A percentile compares a stretch with the other conserved stretches of the same genome.
phyloP scores from a whole-genome alignment of 257 asterid species.

The Paulownia fortunei region DNA sequence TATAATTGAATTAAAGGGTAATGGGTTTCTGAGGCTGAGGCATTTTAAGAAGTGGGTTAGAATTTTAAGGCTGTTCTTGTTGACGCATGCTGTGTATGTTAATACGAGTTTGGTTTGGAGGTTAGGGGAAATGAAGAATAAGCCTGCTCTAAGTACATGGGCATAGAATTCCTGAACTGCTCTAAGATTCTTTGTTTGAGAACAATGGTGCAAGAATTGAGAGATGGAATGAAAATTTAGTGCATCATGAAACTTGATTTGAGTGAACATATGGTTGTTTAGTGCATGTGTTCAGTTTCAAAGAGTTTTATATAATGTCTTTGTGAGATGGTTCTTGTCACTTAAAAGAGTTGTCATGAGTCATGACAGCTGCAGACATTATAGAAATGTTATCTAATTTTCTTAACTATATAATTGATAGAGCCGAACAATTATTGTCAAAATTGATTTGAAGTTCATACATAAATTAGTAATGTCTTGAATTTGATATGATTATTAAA shows the following conservation, averaged over 20 bases:
- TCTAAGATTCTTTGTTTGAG: constrained; percentile 53
- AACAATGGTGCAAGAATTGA: constrained; percentile 55
- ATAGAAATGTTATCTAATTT: too few relatives aligned
- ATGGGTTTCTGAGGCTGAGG: constrained; percentile 57
- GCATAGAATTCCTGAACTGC: constrained; percentile 52
- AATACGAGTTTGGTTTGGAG: constrained; percentile 64
- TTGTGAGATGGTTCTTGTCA: neutral
- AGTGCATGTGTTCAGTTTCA: neutral
- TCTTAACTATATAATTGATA: neutral
- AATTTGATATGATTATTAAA: too few relatives aligned
- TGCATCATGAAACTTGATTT: constrained; percentile 31
- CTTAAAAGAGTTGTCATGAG: too few relatives aligned
- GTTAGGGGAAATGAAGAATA: constrained; percentile 58
- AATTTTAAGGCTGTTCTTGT: constrained; percentile 16
- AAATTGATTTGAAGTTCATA: neutral
- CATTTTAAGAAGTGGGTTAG: constrained; percentile 56
- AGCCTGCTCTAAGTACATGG: constrained; percentile 55
- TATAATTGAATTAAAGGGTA: constrained; percentile 71
- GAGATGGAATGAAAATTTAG: constrained; percentile 44
- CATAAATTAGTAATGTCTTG: neutral
- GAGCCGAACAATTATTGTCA: neutral
- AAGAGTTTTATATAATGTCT: neutral
- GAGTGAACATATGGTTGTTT: constrained; percentile 24
- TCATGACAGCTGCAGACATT: too few relatives aligned
- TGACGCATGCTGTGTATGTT: constrained; percentile 45